Conservation (phyloP, 345 rosid species). For the Populus alba region DNA sequence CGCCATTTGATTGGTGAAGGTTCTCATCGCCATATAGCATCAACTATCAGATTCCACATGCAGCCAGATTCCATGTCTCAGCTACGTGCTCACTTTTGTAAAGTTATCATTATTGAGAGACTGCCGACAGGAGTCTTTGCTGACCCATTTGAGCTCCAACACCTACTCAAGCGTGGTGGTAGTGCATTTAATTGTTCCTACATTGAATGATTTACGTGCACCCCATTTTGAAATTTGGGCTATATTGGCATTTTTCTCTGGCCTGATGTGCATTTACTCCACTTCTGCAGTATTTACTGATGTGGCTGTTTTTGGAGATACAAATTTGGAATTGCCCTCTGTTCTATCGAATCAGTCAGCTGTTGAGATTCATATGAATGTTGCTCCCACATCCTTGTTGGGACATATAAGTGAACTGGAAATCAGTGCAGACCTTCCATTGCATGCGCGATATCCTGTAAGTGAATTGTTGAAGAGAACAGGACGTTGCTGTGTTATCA, state of each 20-base stretch:
- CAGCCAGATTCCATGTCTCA: slow-evolving; percentile 20
- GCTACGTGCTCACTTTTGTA: slow-evolving; percentile 27
- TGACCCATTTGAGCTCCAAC: slow-evolving; percentile 89
- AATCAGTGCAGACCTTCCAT: slow-evolving; percentile 45
- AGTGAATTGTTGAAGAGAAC: too few species aligned
- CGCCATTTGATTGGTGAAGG: slow-evolving; percentile 73
- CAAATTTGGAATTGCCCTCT: slow-evolving; percentile 79
- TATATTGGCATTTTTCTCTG: background rate
- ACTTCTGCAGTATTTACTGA: slow-evolving; percentile 47
- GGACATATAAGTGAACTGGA: slow-evolving; percentile 35
- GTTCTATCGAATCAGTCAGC: slow-evolving; percentile 61
- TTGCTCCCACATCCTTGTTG: slow-evolving; percentile 23
- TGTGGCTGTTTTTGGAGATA: slow-evolving; percentile 76
- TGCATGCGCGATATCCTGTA: too few species aligned
- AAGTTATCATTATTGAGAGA: slow-evolving; percentile 56
- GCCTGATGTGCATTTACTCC: background rate
- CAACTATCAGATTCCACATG: slow-evolving; percentile 45
- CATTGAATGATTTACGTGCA: background rate
- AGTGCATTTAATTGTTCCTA: background rate
- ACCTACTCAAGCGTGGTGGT: slow-evolving; percentile 56
- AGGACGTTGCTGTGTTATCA: too few species aligned
- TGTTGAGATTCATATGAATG: slow-evolving; percentile 71
- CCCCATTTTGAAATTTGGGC: background rate
- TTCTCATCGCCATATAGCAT: slow-evolving; percentile 70
- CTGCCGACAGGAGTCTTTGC: slow-evolving; percentile 85